Evolutionary conservation across 1,139 yeast species (phyloP), one percentile per base, ranked within the genome.

Genomic region (Chernovozyma aurita): DNA sequence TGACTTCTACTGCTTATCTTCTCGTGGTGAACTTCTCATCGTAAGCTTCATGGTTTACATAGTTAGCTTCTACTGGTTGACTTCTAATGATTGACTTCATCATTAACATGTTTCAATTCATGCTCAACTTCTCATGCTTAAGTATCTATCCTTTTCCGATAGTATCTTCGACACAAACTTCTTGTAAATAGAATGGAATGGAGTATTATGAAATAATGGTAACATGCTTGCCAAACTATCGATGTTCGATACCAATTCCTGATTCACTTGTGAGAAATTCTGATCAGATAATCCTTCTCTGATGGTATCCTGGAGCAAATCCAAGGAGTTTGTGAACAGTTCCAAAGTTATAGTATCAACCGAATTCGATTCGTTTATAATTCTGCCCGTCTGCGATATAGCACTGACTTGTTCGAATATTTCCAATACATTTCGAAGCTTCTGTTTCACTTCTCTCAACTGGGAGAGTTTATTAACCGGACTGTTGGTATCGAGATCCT

Each of bases 201-300:
- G 64, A 4, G 66, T 59, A 25, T 70, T 72, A 43, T 68, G 67
- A 47, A 82, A 79, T 20, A 79, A 53, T 1, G 79, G 78, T 33
- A 63, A 57, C 39, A 80, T 49, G 9, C 62, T 65, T n/a, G 66
- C 59, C 49, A 80, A 58, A 24, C 61, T 59, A 25, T 71, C 67
- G 9, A 75, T 57, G 40, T 69, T 65, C 8, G 49, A 55, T 17
- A 67, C 40, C 15, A 73, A 37, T 16, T 59, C 61, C 11, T 45
- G 35, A 38, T 65, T 61, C 16, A 52, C 49, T 18, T 49, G 52
- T 2, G 41, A n/a, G 24, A 24, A 17, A 21, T 32, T 24, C 18
- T 24, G 28, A 11, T 24, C 34, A 18, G 34, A 16, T 28, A 73
- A 48, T 28, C 70, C 70, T 22, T 62, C 65, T 30, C 55, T 46